Evolutionary conservation across 2,329 filamentous ascomycete species (phyloP).

Genomic region (Fusarium multiceps): DNA sequence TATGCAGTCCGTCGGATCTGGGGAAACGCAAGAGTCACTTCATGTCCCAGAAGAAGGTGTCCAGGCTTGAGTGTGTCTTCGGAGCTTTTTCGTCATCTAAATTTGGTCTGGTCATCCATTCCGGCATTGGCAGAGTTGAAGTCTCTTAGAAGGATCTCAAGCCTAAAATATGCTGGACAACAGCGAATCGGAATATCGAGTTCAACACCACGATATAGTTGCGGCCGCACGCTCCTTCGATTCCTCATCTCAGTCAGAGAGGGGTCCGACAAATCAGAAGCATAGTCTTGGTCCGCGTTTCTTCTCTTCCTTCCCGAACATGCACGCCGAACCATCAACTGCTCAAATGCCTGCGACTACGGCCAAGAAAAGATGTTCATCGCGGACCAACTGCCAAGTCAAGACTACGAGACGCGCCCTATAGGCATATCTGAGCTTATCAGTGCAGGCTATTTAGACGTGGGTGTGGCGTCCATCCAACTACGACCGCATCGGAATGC

Average conservation of each 20-base stretch:
- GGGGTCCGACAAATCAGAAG: neutral
- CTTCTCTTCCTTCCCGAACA: neutral
- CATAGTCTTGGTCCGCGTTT: neutral
- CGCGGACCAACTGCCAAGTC: conserved; percentile 38
- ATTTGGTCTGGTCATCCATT: conserved; percentile 3
- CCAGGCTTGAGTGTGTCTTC: conserved; percentile 4
- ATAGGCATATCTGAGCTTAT: conserved; percentile 41
- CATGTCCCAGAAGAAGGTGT: conserved; percentile 18
- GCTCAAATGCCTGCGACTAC: conserved; percentile 1
- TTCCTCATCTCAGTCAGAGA: conserved; percentile 2
- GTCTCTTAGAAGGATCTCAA: neutral
- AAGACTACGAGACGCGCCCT: conserved; percentile 29
- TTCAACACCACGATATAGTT: neutral
- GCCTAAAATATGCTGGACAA: conserved; percentile 8
- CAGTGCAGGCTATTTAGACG: conserved; percentile 39
- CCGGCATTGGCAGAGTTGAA: conserved; percentile 4
- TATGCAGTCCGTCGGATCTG: conserved; percentile 33
- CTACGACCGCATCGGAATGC: conserved; percentile 29
- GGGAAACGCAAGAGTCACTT: conserved; percentile 36
- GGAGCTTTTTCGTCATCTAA: conserved; percentile 7
- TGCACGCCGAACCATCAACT: conserved; percentile 3
- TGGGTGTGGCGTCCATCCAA: conserved; percentile 37
- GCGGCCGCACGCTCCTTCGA: conserved; percentile 11
- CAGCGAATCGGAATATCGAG: conserved; percentile 4
- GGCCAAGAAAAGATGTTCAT: conserved; percentile 34